Percentiles rank a stretch among this genome's conserved stretches.
Evolutionary conservation across 176 grass and related monocot species (phyloP).

Genomic region (Aegilops speltoides): DNA sequence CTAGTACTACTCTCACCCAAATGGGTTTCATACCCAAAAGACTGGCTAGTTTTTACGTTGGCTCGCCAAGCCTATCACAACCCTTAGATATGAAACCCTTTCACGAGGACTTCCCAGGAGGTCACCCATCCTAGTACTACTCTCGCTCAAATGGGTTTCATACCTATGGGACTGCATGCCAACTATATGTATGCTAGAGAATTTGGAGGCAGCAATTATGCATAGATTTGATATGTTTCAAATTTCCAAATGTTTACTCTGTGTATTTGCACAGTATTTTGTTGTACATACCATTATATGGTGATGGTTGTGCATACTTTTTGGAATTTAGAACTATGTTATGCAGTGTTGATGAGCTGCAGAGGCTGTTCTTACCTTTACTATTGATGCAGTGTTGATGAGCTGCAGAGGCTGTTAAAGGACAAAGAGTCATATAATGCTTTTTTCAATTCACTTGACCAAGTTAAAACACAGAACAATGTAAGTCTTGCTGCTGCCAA

Average conservation of each 20-base stretch:
- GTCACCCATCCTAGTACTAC: too few relatives aligned
- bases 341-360: constrained; percentile 63
- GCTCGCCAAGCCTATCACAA: too few relatives aligned
- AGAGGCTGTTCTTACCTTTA: constrained; percentile 31
- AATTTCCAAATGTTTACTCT: neutral
- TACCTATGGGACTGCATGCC: too few relatives aligned
- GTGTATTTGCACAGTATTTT: constrained; percentile 24
- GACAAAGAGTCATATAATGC: constrained; percentile 81
- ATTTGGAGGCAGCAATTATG: neutral
- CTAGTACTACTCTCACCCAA: too few relatives aligned
- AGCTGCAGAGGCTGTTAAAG: constrained; percentile 80
- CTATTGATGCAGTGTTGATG: constrained; percentile 71
- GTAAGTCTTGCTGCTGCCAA: constrained; percentile 55
- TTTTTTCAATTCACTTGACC: constrained; percentile 97
- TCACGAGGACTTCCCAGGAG: too few relatives aligned
- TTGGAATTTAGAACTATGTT: constrained; percentile 14
- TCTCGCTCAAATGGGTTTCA: too few relatives aligned
- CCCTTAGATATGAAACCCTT: too few relatives aligned
- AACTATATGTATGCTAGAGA: constrained; percentile 2
- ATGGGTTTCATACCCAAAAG: too few relatives aligned
- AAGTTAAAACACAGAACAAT: constrained; percentile 98
- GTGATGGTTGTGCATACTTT: neutral
- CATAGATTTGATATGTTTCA: constrained; percentile 7
- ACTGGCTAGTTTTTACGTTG: too few relatives aligned
- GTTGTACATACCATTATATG: neutral